Conservation (phyloP, 176 grass and related monocot genomes). For the Oropetium thomaeum region DNA sequence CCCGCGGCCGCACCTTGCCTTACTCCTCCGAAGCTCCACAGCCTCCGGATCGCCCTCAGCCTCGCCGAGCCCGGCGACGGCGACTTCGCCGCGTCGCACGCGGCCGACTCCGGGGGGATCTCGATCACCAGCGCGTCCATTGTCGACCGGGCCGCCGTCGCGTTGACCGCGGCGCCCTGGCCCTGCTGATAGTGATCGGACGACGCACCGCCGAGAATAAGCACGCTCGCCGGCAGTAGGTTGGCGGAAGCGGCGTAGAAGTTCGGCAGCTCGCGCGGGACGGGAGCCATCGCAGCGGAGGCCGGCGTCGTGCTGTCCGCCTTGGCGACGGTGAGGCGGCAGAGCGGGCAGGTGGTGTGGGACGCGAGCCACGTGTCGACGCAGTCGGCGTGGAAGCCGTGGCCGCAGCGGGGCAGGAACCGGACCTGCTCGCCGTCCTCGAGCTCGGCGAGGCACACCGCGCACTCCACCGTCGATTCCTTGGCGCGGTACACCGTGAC, state of each 20-base stretch:
- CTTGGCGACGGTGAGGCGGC: conserved; percentile 56
- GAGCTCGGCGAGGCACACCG: conserved; percentile 69
- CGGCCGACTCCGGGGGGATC: conserved; percentile 50
- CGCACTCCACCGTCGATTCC: conserved; percentile 36
- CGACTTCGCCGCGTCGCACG: conserved; percentile 23
- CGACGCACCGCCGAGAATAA: conserved; percentile 26
- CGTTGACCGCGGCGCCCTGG: conserved; percentile 3
- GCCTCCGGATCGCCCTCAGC: conserved; percentile 29
- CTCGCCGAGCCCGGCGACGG: conserved; percentile 15
- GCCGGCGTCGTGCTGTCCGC: conserved; percentile 11
- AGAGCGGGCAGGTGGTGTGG: conserved; percentile 66
- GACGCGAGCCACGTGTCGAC: conserved; percentile 48
- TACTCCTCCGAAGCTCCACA: conserved; percentile 47
- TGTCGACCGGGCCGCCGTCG: background rate
- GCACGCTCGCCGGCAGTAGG: conserved; percentile 52
- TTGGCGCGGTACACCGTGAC: conserved; percentile 30
- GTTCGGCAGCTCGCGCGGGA: conserved; percentile 42
- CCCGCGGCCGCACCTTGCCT: conserved; percentile 11
- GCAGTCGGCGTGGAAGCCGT: conserved; percentile 67
- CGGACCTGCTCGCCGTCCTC: conserved; percentile 51
- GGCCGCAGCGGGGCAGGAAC: conserved; percentile 54
- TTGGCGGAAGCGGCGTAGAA: background rate
- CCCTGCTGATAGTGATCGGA: background rate
- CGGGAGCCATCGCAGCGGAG: background rate
- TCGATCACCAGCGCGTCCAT: conserved; percentile 50